phyloP scores from a whole-genome alignment of 2,329 filamentous ascomycete genomes.

The Penicillium corylophilum region DNA sequence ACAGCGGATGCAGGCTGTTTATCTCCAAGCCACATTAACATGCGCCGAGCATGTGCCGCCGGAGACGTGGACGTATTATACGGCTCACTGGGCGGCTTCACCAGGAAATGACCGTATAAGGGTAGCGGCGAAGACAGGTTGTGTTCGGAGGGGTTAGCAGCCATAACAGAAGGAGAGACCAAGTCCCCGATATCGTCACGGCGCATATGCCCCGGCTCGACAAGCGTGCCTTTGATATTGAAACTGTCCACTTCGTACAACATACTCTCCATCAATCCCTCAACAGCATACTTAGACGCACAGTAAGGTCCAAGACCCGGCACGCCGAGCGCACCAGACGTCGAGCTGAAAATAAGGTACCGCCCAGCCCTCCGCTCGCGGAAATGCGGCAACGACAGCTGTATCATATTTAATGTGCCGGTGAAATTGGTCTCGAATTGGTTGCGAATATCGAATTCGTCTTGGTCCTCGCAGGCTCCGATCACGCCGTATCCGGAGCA shows the following conservation, averaged over 20 bases:
- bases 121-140: constrained; percentile 58
- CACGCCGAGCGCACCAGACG: constrained; percentile 86
- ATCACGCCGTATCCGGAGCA: constrained; percentile 96
- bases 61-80: constrained; percentile 78
- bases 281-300: constrained; percentile 94
- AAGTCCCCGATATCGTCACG: constrained; percentile 65
- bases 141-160: constrained; percentile 25
- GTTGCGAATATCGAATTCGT: constrained; percentile 89
- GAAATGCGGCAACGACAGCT: constrained; percentile 84
- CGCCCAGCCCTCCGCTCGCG: constrained; percentile 71
- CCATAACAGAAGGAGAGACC: constrained; percentile 30
- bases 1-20: constrained; percentile 89
- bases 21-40: constrained; percentile 93
- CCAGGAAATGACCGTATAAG: constrained; percentile 87
- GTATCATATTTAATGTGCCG: constrained; percentile 90
- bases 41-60: constrained; percentile 81
- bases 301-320: constrained; percentile 92
- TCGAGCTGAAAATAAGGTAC: constrained; percentile 93
- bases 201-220: constrained; percentile 85
- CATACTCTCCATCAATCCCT: constrained; percentile 94
- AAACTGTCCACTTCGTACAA: constrained; percentile 90
- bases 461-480: constrained; percentile 92
- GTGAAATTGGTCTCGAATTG: constrained; percentile 99
- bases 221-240: constrained; percentile 89
- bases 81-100: constrained; percentile 79